phyloP scores from a whole-genome alignment of 2,329 filamentous ascomycete species.

The Epichloe sp. region DNA sequence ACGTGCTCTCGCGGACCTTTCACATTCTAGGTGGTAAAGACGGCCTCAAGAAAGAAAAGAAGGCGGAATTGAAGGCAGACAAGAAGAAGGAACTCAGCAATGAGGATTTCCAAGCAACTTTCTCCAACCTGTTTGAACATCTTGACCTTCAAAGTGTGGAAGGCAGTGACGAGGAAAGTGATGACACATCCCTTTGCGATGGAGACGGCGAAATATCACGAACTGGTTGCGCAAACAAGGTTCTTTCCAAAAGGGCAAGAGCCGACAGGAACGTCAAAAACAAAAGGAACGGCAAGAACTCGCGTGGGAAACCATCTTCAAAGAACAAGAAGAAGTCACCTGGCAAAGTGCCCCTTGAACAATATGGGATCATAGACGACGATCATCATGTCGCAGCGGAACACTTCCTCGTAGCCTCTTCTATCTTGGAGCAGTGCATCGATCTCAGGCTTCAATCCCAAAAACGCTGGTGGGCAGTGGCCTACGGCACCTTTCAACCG shows the following conservation, averaged over 20 bases:
- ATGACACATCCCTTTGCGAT: not conserved
- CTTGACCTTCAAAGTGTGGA: not conserved
- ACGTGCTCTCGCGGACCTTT: conserved; percentile 24
- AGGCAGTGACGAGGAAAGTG: not conserved
- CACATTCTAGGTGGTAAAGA: conserved; percentile 19
- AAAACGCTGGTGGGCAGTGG: conserved; percentile 9
- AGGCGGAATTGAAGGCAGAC: not conserved
- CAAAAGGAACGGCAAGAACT: not conserved
- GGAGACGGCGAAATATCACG: not conserved
- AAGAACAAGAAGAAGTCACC: not conserved
- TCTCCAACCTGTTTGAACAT: conserved; percentile 1
- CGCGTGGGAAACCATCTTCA: not conserved
- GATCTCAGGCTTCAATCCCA: conserved; percentile 21
- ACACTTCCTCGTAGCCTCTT: conserved; percentile 30
- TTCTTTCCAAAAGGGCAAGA: not conserved
- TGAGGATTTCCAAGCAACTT: not conserved
- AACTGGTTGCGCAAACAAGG: not conserved
- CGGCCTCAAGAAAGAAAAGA: conserved; percentile 9
- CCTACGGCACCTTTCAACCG: not conserved
- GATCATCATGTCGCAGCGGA: conserved; percentile 15
- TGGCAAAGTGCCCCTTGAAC: conserved; percentile 7
- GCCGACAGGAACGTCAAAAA: not conserved
- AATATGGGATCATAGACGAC: conserved; percentile 12
- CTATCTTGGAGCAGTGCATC: conserved; percentile 23
- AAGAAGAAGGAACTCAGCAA: not conserved